A percentile compares a stretch with the other conserved stretches of the same genome.
phyloP scores from a whole-genome alignment of 1,139 yeast species.

The Yarrowia galli region DNA sequence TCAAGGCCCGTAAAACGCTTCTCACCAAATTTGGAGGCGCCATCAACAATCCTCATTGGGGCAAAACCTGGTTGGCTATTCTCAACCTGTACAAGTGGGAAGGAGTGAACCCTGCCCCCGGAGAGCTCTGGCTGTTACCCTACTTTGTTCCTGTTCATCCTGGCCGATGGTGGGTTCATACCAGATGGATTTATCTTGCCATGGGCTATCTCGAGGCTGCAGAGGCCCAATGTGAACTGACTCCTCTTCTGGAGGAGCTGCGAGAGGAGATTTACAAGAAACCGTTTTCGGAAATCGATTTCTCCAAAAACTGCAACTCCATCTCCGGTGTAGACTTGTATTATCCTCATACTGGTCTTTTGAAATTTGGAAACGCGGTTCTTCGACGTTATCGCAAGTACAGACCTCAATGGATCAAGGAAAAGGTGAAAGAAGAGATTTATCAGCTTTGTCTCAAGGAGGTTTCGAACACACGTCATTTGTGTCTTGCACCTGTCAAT shows the following conservation, averaged over 20 bases:
- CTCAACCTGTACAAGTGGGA: conserved; percentile 89
- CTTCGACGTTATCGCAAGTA: conserved; percentile 71
- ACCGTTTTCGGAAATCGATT: conserved; percentile 73
- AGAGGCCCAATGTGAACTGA: conserved; percentile 63
- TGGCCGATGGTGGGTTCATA: conserved; percentile 99
- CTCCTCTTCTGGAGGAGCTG: conserved; percentile 67
- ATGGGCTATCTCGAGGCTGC: conserved; percentile 79
- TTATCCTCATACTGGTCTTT: conserved; percentile 81
- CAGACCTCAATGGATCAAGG: conserved; percentile 77
- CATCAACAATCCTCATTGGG: conserved; percentile 94
- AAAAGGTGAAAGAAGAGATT: conserved; percentile 60
- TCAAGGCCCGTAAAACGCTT: conserved; percentile 77
- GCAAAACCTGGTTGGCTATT: conserved; percentile 86
- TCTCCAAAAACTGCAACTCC: conserved; percentile 72
- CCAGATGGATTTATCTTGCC: conserved; percentile 89
- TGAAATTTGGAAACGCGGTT: conserved; percentile 68
- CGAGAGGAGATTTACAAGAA: conserved; percentile 77
- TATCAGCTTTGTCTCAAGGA: conserved; percentile 77
- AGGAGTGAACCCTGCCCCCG: conserved; percentile 98
- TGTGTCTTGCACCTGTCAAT: conserved; percentile 94
- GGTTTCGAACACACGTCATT: conserved; percentile 74
- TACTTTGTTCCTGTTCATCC: conserved; percentile 86
- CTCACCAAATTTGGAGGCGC: conserved; percentile 82
- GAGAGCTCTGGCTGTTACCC: conserved; percentile 92
- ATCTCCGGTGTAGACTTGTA: conserved; percentile 93